A percentile compares a stretch with the other conserved stretches of the same genome.
Evolutionary conservation across 805 yeast species (phyloP).

Genomic region (Monosporozyma solicola): DNA sequence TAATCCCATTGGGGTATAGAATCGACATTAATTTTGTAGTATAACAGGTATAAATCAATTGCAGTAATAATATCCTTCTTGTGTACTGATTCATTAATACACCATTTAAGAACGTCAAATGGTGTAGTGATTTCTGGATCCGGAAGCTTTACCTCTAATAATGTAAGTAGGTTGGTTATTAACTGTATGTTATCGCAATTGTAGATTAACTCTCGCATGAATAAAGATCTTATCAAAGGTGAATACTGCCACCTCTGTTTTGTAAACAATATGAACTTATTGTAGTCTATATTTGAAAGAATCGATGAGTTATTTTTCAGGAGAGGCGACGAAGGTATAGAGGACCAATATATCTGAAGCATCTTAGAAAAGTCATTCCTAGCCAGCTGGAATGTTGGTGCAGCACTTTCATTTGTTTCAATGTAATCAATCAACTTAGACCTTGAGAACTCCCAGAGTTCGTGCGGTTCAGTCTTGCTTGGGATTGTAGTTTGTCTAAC

Average conservation of each 20-base stretch:
- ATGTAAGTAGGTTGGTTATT: background rate
- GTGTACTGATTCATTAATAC: constrained; percentile 12
- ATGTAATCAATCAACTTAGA: background rate
- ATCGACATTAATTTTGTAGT: constrained; percentile 7
- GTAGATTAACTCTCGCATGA: background rate
- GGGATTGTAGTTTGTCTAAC: background rate
- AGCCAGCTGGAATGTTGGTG: background rate
- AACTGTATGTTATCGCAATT: background rate
- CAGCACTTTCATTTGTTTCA: background rate
- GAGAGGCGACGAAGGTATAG: background rate
- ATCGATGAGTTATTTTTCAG: background rate
- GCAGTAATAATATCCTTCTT: constrained; percentile 15
- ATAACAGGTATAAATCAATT: constrained; percentile 16
- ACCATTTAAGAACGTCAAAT: constrained; percentile 10
- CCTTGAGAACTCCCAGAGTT: background rate
- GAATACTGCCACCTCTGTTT: background rate
- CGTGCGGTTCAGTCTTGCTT: background rate
- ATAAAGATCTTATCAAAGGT: background rate
- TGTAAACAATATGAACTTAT: background rate
- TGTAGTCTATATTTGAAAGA: background rate
- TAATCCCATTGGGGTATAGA: constrained; percentile 4
- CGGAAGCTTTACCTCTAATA: background rate
- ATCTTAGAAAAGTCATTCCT: background rate
- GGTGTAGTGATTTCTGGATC: background rate
- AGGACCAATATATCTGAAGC: background rate